phyloP scores from a whole-genome alignment of 106 monocot species.

The Chionographis japonica region DNA sequence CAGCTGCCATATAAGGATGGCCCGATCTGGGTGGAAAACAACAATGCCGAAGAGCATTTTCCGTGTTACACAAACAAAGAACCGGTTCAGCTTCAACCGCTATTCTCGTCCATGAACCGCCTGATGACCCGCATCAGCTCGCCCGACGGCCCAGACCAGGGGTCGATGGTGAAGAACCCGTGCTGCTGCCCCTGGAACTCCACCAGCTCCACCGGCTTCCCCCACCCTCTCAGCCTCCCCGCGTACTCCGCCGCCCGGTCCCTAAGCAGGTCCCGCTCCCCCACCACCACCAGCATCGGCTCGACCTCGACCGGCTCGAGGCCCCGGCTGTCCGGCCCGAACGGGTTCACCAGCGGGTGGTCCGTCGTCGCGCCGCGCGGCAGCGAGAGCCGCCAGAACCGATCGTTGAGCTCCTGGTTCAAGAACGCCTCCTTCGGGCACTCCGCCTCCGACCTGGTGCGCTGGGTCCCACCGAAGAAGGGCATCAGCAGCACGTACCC shows the following conservation, averaged over 20 bases:
- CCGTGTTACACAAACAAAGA: not conserved
- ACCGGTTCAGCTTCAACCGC: not conserved
- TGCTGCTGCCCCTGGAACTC: constrained; percentile 60
- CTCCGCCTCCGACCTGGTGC: constrained; percentile 47
- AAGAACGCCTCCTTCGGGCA: constrained; percentile 62
- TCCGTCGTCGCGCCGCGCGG: constrained; percentile 43
- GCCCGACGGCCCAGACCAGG: constrained; percentile 34
- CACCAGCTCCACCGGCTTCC: constrained; percentile 50
- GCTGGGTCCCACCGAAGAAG: constrained; percentile 61
- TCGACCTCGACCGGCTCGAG: constrained; percentile 25
- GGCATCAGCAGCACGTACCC: constrained; percentile 68
- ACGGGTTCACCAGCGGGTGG: constrained; percentile 50
- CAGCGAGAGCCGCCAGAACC: constrained; percentile 60
- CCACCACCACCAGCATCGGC: constrained; percentile 59
- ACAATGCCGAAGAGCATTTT: too few relatives aligned
- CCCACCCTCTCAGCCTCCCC: constrained; percentile 30
- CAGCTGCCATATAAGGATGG: too few relatives aligned
- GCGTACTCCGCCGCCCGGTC: constrained; percentile 48
- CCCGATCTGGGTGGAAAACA: too few relatives aligned
- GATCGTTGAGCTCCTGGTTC: constrained; percentile 43
- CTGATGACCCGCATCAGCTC: constrained; percentile 32
- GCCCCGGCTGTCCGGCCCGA: constrained; percentile 19
- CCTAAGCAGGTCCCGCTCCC: constrained; percentile 47
- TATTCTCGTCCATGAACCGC: constrained; percentile 31
- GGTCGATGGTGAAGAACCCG: constrained; percentile 50